A percentile compares a stretch with the other conserved stretches of the same genome.
phyloP scores from a whole-genome alignment of 1,284 basidiomycete species.

The Apiotrichum montevideense region DNA sequence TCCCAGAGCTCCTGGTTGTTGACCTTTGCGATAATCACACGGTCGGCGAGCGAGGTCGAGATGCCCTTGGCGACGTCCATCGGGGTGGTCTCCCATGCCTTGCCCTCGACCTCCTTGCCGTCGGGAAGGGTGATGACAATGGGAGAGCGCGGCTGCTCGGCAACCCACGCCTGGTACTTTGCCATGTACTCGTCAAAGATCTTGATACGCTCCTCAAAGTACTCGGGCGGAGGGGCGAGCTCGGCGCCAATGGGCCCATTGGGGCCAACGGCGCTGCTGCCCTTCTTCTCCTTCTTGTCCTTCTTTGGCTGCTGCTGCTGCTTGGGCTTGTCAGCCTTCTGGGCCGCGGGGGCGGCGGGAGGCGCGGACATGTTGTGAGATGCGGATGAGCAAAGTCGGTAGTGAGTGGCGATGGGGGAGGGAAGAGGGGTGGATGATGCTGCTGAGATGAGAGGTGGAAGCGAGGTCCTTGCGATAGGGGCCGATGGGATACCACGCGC shows the following conservation, averaged over 20 bases:
- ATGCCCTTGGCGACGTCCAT: slow-evolving; percentile 84
- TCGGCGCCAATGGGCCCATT: slow-evolving; percentile 35
- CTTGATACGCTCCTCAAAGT: slow-evolving; percentile 81
- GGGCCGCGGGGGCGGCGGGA: slow-evolving; percentile 3
- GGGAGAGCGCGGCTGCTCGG: slow-evolving; percentile 76
- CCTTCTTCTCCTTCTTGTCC: slow-evolving; percentile 46
- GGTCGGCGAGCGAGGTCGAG: slow-evolving; percentile 81
- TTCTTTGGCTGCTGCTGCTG: slow-evolving; percentile 15
- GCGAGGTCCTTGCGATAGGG: slow-evolving; percentile 3
- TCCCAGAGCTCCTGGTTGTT: slow-evolving; percentile 84
- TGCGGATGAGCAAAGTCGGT: slow-evolving; percentile 1
- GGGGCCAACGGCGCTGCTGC: slow-evolving; percentile 4
- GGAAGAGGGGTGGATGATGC: background rate
- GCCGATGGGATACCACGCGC: background rate
- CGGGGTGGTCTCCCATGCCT: slow-evolving; percentile 93
- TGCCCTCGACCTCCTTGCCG: slow-evolving; percentile 74
- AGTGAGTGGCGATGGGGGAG: background rate
- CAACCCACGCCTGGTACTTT: slow-evolving; percentile 72
- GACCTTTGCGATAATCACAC: slow-evolving; percentile 87
- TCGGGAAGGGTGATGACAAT: slow-evolving; percentile 84
- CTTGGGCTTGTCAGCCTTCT: background rate
- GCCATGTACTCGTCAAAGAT: slow-evolving; percentile 85
- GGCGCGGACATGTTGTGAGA: slow-evolving; percentile 6
- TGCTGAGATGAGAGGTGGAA: background rate
- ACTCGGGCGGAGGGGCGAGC: slow-evolving; percentile 77